Evolutionary conservation across 2,329 filamentous ascomycete genomes (phyloP).

Genomic region (Fusarium sp.): DNA sequence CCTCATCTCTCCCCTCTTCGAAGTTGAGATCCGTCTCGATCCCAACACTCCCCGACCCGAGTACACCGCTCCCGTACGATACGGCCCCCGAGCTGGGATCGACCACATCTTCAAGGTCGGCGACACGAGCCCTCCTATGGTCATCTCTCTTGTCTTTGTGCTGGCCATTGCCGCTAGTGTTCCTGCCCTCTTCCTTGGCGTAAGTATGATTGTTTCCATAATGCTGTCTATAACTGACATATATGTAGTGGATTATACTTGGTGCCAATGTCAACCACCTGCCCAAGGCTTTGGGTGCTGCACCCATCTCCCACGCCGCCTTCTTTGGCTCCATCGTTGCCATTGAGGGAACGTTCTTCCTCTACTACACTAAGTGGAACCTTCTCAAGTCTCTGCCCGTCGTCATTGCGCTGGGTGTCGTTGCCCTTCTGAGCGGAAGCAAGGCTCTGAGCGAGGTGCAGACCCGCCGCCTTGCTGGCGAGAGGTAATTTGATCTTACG

Average conservation of each 20-base stretch:
- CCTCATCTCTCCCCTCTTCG: slow-evolving; percentile 78
- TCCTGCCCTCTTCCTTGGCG: slow-evolving; percentile 77
- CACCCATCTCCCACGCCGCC: slow-evolving; percentile 83
- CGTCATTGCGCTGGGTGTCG: slow-evolving; percentile 73
- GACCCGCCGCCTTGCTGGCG: slow-evolving; percentile 82
- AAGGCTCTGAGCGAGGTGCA: slow-evolving; percentile 95
- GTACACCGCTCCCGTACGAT: slow-evolving; percentile 80
- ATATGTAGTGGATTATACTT: slow-evolving; percentile 78
- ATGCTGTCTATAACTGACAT: slow-evolving; percentile 36
- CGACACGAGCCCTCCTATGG: slow-evolving; percentile 81
- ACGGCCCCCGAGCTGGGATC: slow-evolving; percentile 86
- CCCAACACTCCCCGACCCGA: slow-evolving; percentile 69
- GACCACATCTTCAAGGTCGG: slow-evolving; percentile 89
- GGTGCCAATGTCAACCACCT: slow-evolving; percentile 88
- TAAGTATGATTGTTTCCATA: slow-evolving; percentile 59
- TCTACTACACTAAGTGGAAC: slow-evolving; percentile 94
- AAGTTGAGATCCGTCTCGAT: slow-evolving; percentile 76
- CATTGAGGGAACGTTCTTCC: slow-evolving; percentile 92
- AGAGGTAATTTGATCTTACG: slow-evolving; percentile 60
- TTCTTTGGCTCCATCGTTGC: slow-evolving; percentile 90
- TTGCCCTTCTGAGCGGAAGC: slow-evolving; percentile 88
- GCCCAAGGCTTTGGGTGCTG: slow-evolving; percentile 77
- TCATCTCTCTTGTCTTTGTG: slow-evolving; percentile 84
- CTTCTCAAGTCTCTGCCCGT: slow-evolving; percentile 89
- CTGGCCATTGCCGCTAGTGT: slow-evolving; percentile 79